Evolutionary conservation across 75 land plant genomes (phyloP).

Genomic region (Pinus taeda): DNA sequence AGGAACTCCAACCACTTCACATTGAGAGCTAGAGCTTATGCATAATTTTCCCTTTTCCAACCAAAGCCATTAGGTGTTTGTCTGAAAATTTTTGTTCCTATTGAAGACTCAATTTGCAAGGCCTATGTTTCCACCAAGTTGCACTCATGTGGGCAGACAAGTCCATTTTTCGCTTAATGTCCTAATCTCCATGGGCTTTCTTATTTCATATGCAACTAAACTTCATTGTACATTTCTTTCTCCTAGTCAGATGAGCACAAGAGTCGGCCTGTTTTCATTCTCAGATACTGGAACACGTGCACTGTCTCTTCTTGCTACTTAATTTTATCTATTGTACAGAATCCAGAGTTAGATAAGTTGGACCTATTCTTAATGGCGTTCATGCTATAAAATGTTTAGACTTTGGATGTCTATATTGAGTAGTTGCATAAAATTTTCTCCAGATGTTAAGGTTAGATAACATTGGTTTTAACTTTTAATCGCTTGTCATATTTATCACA

Average conservation of each 20-base stretch:
- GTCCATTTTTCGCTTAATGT: neutral
- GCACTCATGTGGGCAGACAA: neutral
- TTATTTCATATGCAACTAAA: neutral
- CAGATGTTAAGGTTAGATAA: neutral
- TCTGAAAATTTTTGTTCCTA: neutral
- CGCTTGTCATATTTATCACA: slow-evolving; percentile 26
- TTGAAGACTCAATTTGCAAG: neutral
- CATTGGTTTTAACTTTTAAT: neutral
- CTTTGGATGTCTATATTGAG: neutral
- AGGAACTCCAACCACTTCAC: neutral
- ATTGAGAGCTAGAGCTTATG: neutral
- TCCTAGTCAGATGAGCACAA: neutral
- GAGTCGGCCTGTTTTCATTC: no score
- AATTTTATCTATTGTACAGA: neutral
- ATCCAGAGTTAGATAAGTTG: neutral
- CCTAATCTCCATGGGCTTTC: neutral
- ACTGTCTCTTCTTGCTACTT: neutral
- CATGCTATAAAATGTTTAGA: neutral
- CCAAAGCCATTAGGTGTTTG: neutral
- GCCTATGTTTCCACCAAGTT: neutral
- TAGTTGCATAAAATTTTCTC: neutral
- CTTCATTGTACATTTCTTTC: neutral
- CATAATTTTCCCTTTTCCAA: neutral
- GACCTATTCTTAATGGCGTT: neutral
- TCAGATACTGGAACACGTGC: neutral